Conservation (phyloP, 768 basidiomycete genomes). For the Trametes maxima region DNA sequence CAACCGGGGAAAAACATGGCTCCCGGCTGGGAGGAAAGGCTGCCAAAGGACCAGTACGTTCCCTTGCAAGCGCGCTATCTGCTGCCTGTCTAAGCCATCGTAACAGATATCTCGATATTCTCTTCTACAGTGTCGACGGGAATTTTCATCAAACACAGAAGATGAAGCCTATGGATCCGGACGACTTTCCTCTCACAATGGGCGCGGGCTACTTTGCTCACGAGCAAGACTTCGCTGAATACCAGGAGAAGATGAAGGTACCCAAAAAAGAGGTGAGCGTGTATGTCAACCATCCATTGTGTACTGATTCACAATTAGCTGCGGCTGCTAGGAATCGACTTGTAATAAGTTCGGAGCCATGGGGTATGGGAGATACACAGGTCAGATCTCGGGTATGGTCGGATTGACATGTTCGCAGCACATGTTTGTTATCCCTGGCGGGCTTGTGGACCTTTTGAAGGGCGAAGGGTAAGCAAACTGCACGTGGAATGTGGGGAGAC, state of each 20-base stretch:
- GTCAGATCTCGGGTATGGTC: constrained; percentile 15
- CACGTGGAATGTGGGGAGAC: too few species aligned
- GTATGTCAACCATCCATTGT: too few species aligned
- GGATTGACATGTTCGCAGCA: constrained; percentile 22
- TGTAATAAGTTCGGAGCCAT: constrained; percentile 24
- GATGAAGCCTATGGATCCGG: constrained; percentile 12
- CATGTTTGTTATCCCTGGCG: constrained; percentile 20
- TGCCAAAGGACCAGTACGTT: neutral
- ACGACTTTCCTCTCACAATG: constrained; percentile 14
- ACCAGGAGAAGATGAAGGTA: constrained; percentile 3
- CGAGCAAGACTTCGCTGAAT: constrained; percentile 8
- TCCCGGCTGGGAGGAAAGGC: constrained; percentile 15
- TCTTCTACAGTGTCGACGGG: constrained; percentile 19
- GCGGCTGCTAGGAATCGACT: constrained; percentile 11
- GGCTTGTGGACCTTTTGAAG: constrained; percentile 23
- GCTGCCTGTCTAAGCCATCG: neutral
- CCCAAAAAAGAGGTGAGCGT: constrained; percentile 11
- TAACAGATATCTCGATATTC: constrained; percentile 12
- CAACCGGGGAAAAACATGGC: constrained; percentile 25
- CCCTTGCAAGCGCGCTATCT: neutral
- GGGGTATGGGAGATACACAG: constrained; percentile 9
- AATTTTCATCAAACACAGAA: constrained; percentile 21
- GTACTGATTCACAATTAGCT: neutral
- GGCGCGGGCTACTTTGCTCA: constrained; percentile 21
- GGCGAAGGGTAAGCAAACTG: constrained; percentile 24